Evolutionary conservation across 352 stramenopile genomes (phyloP).

Genomic region (Globisporangium megalacanthum): DNA sequence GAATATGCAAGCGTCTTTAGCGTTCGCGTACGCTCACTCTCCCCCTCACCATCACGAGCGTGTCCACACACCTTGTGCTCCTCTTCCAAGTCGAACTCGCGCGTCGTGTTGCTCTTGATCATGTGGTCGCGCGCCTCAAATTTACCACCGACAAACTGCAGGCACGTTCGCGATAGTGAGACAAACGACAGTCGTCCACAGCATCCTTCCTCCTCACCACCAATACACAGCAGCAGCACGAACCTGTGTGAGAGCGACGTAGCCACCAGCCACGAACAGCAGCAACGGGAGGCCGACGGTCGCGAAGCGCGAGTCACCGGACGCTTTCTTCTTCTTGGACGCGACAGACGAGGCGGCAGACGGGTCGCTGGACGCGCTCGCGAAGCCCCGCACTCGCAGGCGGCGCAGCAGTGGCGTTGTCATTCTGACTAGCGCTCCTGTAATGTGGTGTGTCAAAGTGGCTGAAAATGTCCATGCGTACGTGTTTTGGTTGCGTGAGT

Average conservation of each 20-base stretch:
- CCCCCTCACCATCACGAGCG: neutral
- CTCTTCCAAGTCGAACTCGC: slow-evolving; percentile 78
- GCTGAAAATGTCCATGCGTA: neutral
- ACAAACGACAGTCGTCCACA: no score
- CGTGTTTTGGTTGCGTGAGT: neutral
- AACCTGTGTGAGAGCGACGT: slow-evolving; percentile 69
- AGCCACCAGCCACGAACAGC: slow-evolving; percentile 80
- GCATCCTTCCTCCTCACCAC: slow-evolving; percentile 1
- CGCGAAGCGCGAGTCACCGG: slow-evolving; percentile 52
- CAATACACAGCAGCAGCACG: neutral
- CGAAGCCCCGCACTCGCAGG: slow-evolving; percentile 5
- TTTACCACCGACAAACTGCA: slow-evolving; percentile 77
- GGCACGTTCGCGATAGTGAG: neutral
- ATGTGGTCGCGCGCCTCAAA: slow-evolving; percentile 74
- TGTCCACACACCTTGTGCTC: slow-evolving; percentile 65
- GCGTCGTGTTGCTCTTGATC: slow-evolving; percentile 81
- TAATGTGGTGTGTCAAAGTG: neutral
- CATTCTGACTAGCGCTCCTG: neutral
- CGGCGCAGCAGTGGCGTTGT: neutral
- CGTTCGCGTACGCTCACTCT: neutral
- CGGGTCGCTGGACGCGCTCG: slow-evolving; percentile 1
- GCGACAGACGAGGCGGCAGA: slow-evolving; percentile 10
- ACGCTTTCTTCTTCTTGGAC: slow-evolving; percentile 35
- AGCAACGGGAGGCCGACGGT: slow-evolving; percentile 71
- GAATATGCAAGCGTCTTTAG: neutral